Evolutionary conservation across 306 rosid genomes (phyloP).

Genomic region (Fragaria ananassa): DNA sequence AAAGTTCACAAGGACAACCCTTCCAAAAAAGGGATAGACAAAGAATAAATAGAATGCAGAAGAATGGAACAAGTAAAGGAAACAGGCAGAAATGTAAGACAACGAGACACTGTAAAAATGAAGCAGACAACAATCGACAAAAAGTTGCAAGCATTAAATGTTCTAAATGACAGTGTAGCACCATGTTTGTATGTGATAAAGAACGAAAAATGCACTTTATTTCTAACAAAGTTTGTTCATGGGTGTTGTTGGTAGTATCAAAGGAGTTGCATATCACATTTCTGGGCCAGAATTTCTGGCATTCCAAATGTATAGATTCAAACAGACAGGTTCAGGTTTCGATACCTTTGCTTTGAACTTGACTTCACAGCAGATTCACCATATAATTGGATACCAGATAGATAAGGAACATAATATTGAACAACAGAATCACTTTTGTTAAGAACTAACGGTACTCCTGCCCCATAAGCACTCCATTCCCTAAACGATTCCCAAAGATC

Average conservation of each 20-base stretch:
- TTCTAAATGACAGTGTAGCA: neutral
- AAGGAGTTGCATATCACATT: neutral
- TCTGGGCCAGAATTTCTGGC: neutral
- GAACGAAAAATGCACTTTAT: neutral
- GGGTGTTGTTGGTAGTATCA: neutral
- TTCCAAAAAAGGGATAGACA: neutral
- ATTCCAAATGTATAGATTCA: neutral
- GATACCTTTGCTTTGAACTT: conserved; percentile 59
- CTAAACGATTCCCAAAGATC: conserved; percentile 89
- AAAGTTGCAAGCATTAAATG: neutral
- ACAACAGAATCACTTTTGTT: conserved; percentile 65
- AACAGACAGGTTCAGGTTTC: neutral
- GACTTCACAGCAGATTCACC: conserved; percentile 50
- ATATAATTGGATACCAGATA: conserved; percentile 81
- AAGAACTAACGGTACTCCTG: conserved; percentile 84
- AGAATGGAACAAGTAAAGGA: neutral
- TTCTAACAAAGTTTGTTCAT: neutral
- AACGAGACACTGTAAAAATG: neutral
- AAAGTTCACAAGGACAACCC: neutral
- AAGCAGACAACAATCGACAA: neutral
- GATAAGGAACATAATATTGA: conserved; percentile 87
- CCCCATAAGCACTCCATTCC: conserved; percentile 95
- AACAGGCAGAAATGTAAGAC: neutral
- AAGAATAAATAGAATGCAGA: neutral
- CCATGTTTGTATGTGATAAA: neutral